Evolutionary conservation across 495 filamentous ascomycete species (phyloP).

Genomic region (Durotheca rogersii): DNA sequence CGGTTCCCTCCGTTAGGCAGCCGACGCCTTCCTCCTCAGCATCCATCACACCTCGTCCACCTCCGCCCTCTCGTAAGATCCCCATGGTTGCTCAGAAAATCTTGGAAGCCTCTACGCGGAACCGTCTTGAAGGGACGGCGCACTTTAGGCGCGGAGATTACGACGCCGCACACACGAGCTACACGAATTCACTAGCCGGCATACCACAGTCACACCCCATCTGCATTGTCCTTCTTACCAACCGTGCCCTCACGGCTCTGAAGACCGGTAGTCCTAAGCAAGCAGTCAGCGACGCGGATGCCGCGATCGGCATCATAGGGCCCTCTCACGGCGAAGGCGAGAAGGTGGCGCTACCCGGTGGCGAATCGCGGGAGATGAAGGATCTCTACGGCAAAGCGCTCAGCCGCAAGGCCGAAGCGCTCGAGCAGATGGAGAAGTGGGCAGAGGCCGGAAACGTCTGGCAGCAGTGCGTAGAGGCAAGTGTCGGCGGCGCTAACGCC

Average conservation of each 20-base stretch:
- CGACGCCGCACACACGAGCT: slow-evolving; percentile 76
- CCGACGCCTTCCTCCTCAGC: slow-evolving; percentile 22
- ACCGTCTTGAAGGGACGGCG: slow-evolving; percentile 75
- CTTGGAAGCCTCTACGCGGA: slow-evolving; percentile 68
- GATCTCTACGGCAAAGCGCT: slow-evolving; percentile 91
- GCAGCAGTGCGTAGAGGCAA: slow-evolving; percentile 78
- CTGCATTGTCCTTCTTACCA: slow-evolving; percentile 81
- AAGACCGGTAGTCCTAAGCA: slow-evolving; percentile 89
- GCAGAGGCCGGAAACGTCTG: slow-evolving; percentile 75
- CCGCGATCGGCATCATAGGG: slow-evolving; percentile 78
- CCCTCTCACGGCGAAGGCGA: slow-evolving; percentile 74
- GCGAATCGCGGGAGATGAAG: slow-evolving; percentile 77
- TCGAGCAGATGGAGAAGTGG: slow-evolving; percentile 97
- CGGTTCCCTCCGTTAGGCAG: slow-evolving; percentile 6
- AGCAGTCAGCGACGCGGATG: slow-evolving; percentile 79
- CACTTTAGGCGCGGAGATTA: slow-evolving; percentile 96
- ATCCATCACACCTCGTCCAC: slow-evolving; percentile 30
- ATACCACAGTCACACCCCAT: slow-evolving; percentile 83
- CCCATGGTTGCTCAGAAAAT: slow-evolving; percentile 67
- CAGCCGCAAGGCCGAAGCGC: slow-evolving; percentile 89
- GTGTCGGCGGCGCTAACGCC: slow-evolving; percentile 77
- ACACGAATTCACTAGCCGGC: slow-evolving; percentile 69
- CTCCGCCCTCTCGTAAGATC: slow-evolving; percentile 48
- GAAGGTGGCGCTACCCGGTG: slow-evolving; percentile 61
- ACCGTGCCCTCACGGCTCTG: slow-evolving; percentile 83